phyloP scores from a whole-genome alignment of 2,329 filamentous ascomycete species.

The Curvularia spicifera region DNA sequence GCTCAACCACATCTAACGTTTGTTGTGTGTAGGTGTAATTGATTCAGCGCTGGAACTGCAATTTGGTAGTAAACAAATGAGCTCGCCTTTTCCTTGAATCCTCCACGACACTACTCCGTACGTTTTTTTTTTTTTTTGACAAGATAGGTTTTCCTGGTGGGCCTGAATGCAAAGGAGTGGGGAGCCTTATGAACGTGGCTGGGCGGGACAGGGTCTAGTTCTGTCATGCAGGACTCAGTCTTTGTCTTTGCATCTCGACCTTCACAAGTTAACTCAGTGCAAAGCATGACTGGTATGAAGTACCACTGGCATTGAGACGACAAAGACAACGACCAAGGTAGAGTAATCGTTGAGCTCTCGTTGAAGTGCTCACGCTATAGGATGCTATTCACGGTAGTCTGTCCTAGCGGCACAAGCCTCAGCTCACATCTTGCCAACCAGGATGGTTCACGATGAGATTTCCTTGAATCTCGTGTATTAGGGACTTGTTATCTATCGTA shows the following conservation, averaged over 20 bases:
- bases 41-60: neutral
- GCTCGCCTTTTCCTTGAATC: no score
- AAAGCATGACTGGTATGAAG: neutral
- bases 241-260: neutral
- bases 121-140: neutral
- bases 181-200: neutral
- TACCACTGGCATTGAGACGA: neutral
- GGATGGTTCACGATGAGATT: neutral
- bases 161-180: neutral
- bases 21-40: neutral
- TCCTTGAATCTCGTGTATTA: neutral
- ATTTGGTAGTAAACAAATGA: neutral
- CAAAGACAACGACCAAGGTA: neutral
- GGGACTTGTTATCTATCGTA: neutral
- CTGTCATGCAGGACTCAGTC: neutral
- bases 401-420: neutral
- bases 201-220: neutral
- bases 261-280: neutral
- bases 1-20: neutral
- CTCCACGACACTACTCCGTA: neutral
- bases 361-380: neutral
- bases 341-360: neutral
- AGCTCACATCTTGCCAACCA: neutral
- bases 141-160: neutral
- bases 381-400: neutral